Base-by-base conservation (phyloP, 805 yeast species). In the Kluyveromyces siamensis region DNA sequence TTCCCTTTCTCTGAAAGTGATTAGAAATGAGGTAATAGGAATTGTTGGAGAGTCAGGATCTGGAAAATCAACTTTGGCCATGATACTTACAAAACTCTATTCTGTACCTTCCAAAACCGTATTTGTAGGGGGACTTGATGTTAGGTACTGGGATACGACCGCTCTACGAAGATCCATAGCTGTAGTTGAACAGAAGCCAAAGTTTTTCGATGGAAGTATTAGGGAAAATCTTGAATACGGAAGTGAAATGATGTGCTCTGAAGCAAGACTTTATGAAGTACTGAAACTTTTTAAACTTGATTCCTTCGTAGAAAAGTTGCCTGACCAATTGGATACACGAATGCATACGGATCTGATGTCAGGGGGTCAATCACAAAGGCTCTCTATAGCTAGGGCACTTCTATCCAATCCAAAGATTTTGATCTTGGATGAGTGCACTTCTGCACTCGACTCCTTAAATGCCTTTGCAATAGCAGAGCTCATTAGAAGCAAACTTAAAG, bases 311-410 rank as follows among this genome's bases (percentile, higher is more conserved):
- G 46, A 63, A 1, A 59, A 73, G 0, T 69, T 87, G 10, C 81
- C 85, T 0, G 68, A 75, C 1, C 84, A 84, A 0, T 59, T 87
- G 18, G 71, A 80, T 38, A 77, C 96, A 0, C 58, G 65, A 13
- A 68, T 91, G 21, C 84, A 82, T 2, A 62, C 67, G 0, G 58
- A 67, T 0, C 55, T 78, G 40, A 64, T 91, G 1, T 89, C 97
- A 1, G 95, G 96, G 27, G 99, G 99, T 2, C 98, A 93, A 63
- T 72, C 84, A 8, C 98, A 93, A 62, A 69, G 97, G 48, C 62
- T 93, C 1, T 82, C 93, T 0, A 79, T 93, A 46, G 96, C 91
- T 0, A 73, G 98, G 45, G 93, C 96, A 0, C 53, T 93, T 3
- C 50, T 90, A 5, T 67, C 90, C 37, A 70, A 73, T 18, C 93